These are phyloP conservation scores for Kernera saxatilis DNA, from an alignment of 345 rosid genomes.

Conservation along the genomic window DNA sequence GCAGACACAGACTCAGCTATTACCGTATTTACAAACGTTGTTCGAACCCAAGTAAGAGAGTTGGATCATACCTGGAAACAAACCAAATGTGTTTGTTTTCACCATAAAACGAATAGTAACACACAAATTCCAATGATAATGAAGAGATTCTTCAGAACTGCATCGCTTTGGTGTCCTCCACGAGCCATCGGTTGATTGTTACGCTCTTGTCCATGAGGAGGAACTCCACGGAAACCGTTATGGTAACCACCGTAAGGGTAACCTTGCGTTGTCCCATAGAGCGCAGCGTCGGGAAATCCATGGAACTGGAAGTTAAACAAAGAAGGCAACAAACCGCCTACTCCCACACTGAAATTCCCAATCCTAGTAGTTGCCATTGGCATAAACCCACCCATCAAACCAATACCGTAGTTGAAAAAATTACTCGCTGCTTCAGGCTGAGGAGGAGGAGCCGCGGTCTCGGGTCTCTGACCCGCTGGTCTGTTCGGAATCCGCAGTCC, in stretches of 20 bases:
- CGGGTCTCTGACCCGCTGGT: constrained; percentile 76
- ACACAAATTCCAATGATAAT: constrained; percentile 51
- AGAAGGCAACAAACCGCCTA: constrained; percentile 78
- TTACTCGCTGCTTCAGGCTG: constrained; percentile 32
- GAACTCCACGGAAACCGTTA: constrained; percentile 50
- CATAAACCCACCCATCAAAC: constrained; percentile 65
- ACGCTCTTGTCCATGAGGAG: constrained; percentile 37
- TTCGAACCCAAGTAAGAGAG: not conserved
- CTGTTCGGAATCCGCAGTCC: constrained; percentile 65
- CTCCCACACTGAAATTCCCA: constrained; percentile 66
- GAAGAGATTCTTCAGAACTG: constrained; percentile 47
- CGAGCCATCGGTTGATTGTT: constrained; percentile 11
- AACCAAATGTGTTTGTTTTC: constrained; percentile 11
- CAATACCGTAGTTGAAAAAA: constrained; percentile 53
- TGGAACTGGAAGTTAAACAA: constrained; percentile 68
- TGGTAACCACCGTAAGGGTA: constrained; percentile 57
- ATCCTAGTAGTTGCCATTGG: constrained; percentile 62
- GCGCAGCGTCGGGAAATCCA: constrained; percentile 62
- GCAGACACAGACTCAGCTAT: constrained; percentile 12
- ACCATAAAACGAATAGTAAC: constrained; percentile 47
- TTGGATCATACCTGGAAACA: constrained; percentile 1
- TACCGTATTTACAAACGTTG: constrained; percentile 3
- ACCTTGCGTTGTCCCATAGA: constrained; percentile 58
- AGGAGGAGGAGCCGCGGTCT: constrained; percentile 53
- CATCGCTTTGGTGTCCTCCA: constrained; percentile 52